These are phyloP conservation scores for Spiraea crenata DNA, from an alignment of 331 rosid species.

Conservation along the genomic window DNA sequence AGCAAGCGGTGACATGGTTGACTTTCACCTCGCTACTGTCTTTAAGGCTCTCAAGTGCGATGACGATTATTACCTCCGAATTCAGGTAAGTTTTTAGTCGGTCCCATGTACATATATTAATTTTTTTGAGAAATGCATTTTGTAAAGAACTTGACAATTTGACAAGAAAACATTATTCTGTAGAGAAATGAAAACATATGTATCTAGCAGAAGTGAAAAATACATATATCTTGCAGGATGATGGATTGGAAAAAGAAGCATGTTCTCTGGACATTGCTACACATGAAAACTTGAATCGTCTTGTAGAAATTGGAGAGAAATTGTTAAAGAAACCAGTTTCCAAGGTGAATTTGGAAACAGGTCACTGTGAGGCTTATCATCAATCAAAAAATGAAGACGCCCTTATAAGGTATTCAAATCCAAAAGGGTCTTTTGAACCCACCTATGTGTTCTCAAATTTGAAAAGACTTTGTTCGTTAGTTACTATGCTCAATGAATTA, in stretches of 20 bases:
- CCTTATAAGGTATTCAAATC: constrained; percentile 17
- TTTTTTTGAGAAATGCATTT: too few species aligned
- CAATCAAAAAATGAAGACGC: constrained; percentile 25
- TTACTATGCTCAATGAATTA: too few species aligned
- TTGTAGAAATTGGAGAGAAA: constrained; percentile 23
- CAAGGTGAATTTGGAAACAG: constrained; percentile 27
- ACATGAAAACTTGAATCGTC: constrained; percentile 17
- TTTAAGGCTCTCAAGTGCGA: constrained; percentile 36
- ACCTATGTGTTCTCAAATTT: too few species aligned
- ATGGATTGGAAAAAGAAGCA: constrained; percentile 7
- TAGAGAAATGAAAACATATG: too few species aligned
- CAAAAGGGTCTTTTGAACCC: too few species aligned
- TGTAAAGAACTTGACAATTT: too few species aligned
- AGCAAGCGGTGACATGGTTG: constrained; percentile 39
- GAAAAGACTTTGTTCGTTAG: too few species aligned
- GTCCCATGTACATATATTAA: too few species aligned
- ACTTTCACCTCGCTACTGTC: constrained; percentile 32
- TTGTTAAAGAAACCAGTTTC: constrained; percentile 31
- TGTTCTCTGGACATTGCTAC: constrained; percentile 28
- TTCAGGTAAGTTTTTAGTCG: constrained; percentile 30
- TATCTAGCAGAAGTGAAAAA: too few species aligned
- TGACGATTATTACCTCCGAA: constrained; percentile 37
- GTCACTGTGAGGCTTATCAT: constrained; percentile 8
- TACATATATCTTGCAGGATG: constrained; percentile 14
- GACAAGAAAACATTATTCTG: too few species aligned